A percentile compares a stretch with the other conserved stretches of the same genome.
Evolutionary conservation across 495 filamentous ascomycete species (phyloP).

Genomic region (Beverwykella pulmonaria): DNA sequence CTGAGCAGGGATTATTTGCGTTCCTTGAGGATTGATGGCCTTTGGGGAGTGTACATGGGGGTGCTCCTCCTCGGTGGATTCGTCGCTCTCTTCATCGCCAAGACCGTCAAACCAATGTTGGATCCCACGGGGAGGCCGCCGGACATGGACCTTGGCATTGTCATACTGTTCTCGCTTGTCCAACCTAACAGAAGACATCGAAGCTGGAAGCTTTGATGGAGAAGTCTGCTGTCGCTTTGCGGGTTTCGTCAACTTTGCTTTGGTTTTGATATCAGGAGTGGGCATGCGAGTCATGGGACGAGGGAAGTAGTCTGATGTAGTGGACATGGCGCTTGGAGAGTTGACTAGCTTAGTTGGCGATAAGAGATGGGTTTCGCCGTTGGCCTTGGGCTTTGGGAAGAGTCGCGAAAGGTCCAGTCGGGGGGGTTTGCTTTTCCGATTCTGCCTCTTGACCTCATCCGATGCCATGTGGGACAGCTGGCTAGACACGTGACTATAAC

Average conservation of each 20-base stretch:
- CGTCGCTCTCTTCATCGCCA: conserved; percentile 43
- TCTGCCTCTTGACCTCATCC: conserved; percentile 14
- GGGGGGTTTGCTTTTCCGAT: conserved; percentile 40
- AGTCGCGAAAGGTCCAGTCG: conserved; percentile 44
- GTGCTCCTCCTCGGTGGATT: conserved; percentile 33
- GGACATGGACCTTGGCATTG: conserved; percentile 45
- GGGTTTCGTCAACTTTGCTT: conserved; percentile 28
- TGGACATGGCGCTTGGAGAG: conserved; percentile 39
- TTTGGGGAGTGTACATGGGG: conserved; percentile 4
- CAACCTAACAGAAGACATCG: conserved; percentile 28
- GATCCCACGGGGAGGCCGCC: conserved; percentile 47
- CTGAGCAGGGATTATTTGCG: conserved; percentile 9
- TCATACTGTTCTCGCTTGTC: conserved; percentile 43
- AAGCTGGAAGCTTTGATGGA: conserved; percentile 4
- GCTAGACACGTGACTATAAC: neutral
- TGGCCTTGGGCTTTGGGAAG: conserved; percentile 39
- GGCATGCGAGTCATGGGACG: conserved; percentile 31
- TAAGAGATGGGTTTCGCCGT: conserved; percentile 11
- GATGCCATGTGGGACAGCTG: neutral
- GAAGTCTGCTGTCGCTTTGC: conserved; percentile 33
- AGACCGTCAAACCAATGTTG: conserved; percentile 51
- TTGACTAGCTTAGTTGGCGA: conserved; percentile 42
- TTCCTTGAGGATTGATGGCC: neutral
- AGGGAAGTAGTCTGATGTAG: conserved; percentile 38
- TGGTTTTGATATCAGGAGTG: conserved; percentile 17